Base-by-base conservation (phyloP, 192 early-diverging fungal species). In the Lobosporangium transversale region DNA sequence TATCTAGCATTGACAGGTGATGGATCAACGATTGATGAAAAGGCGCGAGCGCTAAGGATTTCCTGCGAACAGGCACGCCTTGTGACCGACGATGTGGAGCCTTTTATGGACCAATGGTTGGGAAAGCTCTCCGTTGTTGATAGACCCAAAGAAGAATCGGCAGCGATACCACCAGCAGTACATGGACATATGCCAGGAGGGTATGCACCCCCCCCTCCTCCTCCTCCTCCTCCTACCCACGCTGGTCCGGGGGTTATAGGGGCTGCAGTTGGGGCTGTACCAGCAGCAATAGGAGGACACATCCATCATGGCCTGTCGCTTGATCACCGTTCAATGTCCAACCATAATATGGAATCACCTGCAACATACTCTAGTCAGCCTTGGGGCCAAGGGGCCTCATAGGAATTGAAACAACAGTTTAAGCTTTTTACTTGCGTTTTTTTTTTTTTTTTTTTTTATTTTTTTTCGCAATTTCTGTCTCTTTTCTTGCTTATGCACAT, bases 41-140 rank as follows among this genome's bases (percentile, higher is more conserved):
- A 76, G 54, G 47, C 65, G 8, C 14, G 64, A 1, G 64, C 45
- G 1, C 12, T 76, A 8, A 48, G 59, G 53, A 62, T 67, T 18
- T 76, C 73, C 17, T 56, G 44, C 48, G 73, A 76, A 18, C 64
- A 76, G 31, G 53, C 64, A 5, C 53, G 58, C 20, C 47, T 67
- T 2, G 58, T 76, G 12, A 62, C 65, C 5, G 73, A 76, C 17
- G 53, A 62, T 27, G 36, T 76, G 33, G 65, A 66, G 23, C 58
- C 64, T 21, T 62, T 66, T 24, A 40, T 76, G 53, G 58, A 67
- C 31, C 45, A 53, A 40, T 76, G 73, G 73, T 24, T 55, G 10
- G 29, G 3, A 8, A 66, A 56, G 37, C 53, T 76, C 1, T 54
- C 58, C 1, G 50, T 53, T 8, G 45, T 54, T 9, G 73, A 76